phyloP scores from a whole-genome alignment of 2,329 filamentous ascomycete genomes.

The Metarhizium sp. region DNA sequence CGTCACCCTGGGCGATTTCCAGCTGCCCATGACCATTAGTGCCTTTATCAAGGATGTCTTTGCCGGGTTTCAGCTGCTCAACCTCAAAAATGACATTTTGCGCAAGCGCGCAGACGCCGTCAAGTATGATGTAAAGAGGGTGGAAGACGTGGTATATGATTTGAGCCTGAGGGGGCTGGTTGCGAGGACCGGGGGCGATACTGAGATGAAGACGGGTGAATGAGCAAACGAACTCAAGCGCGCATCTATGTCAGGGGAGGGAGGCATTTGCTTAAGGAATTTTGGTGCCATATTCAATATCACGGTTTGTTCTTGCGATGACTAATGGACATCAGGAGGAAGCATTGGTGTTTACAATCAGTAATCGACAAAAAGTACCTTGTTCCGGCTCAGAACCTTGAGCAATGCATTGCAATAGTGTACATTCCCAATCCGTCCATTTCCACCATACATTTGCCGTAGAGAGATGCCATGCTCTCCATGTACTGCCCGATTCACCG shows the following conservation, averaged over 20 bases:
- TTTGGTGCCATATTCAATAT: no score
- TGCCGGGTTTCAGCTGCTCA: conserved; percentile 92
- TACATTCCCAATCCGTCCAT: conserved; percentile 1
- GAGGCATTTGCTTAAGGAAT: no score
- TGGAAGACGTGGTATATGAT: conserved; percentile 97
- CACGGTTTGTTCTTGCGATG: neutral
- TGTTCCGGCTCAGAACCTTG: neutral
- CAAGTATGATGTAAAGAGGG: conserved; percentile 96
- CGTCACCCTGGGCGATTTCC: conserved; percentile 78
- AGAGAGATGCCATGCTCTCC: neutral
- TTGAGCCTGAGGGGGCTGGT: conserved; percentile 78
- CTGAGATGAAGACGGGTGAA: conserved; percentile 27
- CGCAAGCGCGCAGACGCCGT: conserved; percentile 83
- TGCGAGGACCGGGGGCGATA: conserved; percentile 34
- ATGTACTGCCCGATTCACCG: neutral
- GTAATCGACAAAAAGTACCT: neutral
- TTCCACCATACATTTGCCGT: neutral
- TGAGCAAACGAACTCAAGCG: conserved; percentile 6
- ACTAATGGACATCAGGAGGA: neutral
- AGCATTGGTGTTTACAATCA: neutral
- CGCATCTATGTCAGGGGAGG: no score
- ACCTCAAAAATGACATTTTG: conserved; percentile 91
- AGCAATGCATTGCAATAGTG: neutral
- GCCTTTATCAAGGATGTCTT: conserved; percentile 92
- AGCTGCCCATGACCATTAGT: conserved; percentile 77